Evolutionary conservation across 106 monocot species (phyloP).

Genomic region (Allium sativum): DNA sequence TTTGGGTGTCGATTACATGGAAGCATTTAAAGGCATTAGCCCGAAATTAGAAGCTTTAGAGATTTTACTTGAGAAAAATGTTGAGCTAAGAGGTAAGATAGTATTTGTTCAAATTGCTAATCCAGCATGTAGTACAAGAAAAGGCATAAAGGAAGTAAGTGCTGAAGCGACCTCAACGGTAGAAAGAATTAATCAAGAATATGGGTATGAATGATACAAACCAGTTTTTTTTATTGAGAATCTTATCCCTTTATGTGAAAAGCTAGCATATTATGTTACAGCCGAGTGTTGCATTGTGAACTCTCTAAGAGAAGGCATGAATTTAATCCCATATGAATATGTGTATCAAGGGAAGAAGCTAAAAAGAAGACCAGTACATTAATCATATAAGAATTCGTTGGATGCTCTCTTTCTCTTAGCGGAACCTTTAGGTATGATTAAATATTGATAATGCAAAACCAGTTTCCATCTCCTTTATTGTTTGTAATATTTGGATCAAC

Average conservation of each 20-base stretch:
- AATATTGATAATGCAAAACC: too few species aligned
- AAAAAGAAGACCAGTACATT: constrained; percentile 17
- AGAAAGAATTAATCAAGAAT: constrained; percentile 30
- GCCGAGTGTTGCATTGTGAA: constrained; percentile 68
- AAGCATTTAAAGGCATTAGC: constrained; percentile 56
- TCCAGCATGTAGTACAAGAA: constrained; percentile 39
- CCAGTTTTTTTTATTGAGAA: constrained; percentile 44
- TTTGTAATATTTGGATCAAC: too few species aligned
- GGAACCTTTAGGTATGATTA: constrained; percentile 17
- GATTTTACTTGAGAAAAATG: constrained; percentile 22
- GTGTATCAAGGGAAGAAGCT: constrained; percentile 33
- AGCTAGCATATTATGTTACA: constrained; percentile 37
- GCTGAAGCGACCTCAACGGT: constrained; percentile 23
- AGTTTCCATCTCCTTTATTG: too few species aligned
- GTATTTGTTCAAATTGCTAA: constrained; percentile 60
- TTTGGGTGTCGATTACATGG: constrained; percentile 53
- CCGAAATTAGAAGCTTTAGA: constrained; percentile 42
- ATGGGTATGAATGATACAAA: constrained; percentile 26
- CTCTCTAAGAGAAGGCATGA: constrained; percentile 71
- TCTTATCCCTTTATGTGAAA: constrained; percentile 37
- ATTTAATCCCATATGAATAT: constrained; percentile 57
- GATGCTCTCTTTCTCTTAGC: constrained; percentile 53
- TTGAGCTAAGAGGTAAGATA: constrained; percentile 22
- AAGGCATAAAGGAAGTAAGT: constrained; percentile 36
- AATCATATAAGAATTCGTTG: constrained; percentile 55